Evolutionary conservation across 1,284 basidiomycete species (phyloP), one percentile per base, ranked within the genome.

Genomic region (Puccinia triticina): DNA sequence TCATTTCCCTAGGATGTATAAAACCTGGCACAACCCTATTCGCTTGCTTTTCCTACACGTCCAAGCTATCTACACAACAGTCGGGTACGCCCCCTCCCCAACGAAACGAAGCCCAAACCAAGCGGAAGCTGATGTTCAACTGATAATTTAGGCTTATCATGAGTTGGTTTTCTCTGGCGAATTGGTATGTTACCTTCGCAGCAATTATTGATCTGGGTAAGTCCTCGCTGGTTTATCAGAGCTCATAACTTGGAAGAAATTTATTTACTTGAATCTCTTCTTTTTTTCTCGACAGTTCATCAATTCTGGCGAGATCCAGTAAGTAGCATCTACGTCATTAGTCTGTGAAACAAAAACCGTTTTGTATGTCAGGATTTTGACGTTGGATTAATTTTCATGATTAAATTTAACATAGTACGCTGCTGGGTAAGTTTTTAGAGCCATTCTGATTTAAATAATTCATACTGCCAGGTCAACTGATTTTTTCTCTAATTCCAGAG

Each of bases 1-100:
- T 85, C 94, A 97, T 88, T 98, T 98, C 88, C 94, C 94, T 89
- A 90, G 91, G 84, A 90, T 98, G 79, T 98, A 98, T 88, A 91
- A 90, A 85, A 94, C 93, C 59, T 90, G 91, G 29, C 94, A 95
- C 85, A 92, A 92, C 43, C 90, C 92, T 81, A 91, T 94, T 85
- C 91, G 86, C 84, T 69, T 80, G 66, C 50, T 98, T 89, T 95
- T 97, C 89, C 92, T 98, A 87, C 96, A 98, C 86, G 86, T 98
- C 59, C 96, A 98, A 88, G 95, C 92, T 64, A 83, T 97, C 61
- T 88, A 88, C 86, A 89, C 88, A 83, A 84, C 85, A n/a, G 81
- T 67, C 55, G 77, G 77, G 77, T 78, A n/a, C 48, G 77, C 50
- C 32, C 14, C 14, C 21, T 37, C 4, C 40, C 29, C 18, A 40